A percentile compares a stretch with the other conserved stretches of the same genome.
Conservation (phyloP, 2,329 filamentous ascomycete species). For the Coniosporium uncinatum region DNA sequence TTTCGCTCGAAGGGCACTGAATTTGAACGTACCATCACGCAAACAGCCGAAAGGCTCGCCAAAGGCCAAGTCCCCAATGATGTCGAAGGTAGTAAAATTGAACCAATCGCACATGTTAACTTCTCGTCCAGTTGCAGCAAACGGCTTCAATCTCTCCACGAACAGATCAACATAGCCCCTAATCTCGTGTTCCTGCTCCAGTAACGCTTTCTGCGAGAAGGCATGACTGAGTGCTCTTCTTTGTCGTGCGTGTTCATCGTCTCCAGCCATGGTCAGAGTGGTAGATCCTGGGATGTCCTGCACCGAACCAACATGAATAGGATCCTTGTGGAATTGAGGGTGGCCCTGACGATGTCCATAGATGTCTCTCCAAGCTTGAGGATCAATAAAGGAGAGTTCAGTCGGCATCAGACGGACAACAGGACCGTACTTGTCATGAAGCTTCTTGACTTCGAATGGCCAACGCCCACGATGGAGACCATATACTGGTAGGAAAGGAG, state of each 20-base stretch:
- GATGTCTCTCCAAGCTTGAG: constrained; percentile 23
- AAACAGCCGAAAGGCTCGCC: constrained; percentile 19
- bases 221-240: background rate
- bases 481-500: background rate
- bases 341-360: constrained; percentile 9
- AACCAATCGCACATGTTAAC: constrained; percentile 21
- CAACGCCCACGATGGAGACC: constrained; percentile 17
- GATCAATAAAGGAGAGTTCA: constrained; percentile 19
- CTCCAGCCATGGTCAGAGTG: constrained; percentile 1
- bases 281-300: background rate
- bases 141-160: constrained; percentile 13
- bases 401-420: constrained; percentile 25
- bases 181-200: constrained; percentile 8
- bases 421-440: constrained; percentile 24
- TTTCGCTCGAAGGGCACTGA: too few relatives aligned
- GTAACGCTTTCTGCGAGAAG: constrained; percentile 4
- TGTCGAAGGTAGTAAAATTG: constrained; percentile 11
- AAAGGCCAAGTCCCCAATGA: constrained; percentile 20
- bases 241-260: constrained; percentile 4
- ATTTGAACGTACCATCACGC: too few relatives aligned
- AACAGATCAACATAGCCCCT: constrained; percentile 5
- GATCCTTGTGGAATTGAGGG: background rate
- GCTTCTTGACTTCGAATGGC: constrained; percentile 19
- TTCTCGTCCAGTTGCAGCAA: constrained; percentile 1
- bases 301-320: background rate